Evolutionary conservation across 768 basidiomycete species (phyloP).

Genomic region (Lactarius psammicola): DNA sequence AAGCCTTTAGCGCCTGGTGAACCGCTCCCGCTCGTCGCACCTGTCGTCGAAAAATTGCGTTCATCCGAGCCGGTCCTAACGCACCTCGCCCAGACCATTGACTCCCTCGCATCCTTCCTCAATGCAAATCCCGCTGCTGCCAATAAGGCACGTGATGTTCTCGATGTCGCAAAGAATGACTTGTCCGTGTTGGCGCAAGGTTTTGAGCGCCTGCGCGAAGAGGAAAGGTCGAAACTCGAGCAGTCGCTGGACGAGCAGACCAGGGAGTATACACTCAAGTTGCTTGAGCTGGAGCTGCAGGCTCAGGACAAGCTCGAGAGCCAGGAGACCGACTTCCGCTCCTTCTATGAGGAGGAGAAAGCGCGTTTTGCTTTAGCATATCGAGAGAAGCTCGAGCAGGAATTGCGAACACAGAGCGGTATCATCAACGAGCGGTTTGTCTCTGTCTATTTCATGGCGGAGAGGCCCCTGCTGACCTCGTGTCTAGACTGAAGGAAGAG

Average conservation of each 20-base stretch:
- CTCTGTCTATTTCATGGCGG: background rate
- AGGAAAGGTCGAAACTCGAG: conserved; percentile 69
- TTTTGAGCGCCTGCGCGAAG: conserved; percentile 75
- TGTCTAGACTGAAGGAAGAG: conserved; percentile 79
- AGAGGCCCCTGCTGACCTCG: background rate
- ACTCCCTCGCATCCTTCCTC: conserved; percentile 83
- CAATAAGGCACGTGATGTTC: conserved; percentile 65
- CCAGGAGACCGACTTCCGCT: conserved; percentile 84
- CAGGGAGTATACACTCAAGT: conserved; percentile 74
- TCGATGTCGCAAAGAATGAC: conserved; percentile 79
- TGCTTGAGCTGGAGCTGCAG: conserved; percentile 82
- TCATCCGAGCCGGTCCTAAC: conserved; percentile 88
- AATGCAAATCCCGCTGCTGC: conserved; percentile 68
- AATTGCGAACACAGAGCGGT: conserved; percentile 85
- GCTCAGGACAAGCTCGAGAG: conserved; percentile 80
- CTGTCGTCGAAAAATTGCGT: conserved; percentile 67
- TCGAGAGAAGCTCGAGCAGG: conserved; percentile 80
- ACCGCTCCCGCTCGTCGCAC: conserved; percentile 76
- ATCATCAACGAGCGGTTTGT: conserved; percentile 91
- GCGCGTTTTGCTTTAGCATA: conserved; percentile 70
- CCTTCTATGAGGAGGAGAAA: conserved; percentile 77
- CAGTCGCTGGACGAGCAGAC: conserved; percentile 76
- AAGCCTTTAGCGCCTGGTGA: conserved; percentile 35
- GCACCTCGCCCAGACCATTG: conserved; percentile 90
- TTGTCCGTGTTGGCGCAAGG: conserved; percentile 73